Evolutionary conservation across 345 rosid species (phyloP).

Genomic region (Syzygium grande): DNA sequence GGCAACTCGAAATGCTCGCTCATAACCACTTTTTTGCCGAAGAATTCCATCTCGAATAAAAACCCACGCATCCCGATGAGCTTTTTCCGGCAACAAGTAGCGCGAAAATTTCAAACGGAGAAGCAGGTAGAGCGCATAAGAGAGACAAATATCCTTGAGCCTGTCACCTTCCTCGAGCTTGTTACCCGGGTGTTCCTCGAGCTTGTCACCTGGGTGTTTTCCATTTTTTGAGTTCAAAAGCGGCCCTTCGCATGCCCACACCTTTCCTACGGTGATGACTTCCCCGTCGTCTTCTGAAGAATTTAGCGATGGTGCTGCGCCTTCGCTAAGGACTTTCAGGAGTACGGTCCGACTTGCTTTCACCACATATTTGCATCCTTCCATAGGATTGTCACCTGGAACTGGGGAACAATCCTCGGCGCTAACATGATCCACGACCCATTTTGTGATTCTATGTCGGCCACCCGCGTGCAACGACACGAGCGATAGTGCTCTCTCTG

Average conservation of each 20-base stretch:
- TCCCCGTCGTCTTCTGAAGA: neutral
- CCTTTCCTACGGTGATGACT: neutral
- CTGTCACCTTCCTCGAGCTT: neutral
- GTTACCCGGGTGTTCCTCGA: neutral
- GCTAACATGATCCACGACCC: neutral
- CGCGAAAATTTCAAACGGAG: neutral
- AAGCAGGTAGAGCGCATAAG: neutral
- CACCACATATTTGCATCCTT: neutral
- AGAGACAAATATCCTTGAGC: neutral
- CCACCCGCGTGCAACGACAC: neutral
- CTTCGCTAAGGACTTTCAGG: neutral
- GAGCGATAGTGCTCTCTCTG: neutral
- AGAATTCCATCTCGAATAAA: neutral
- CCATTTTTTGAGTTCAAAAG: neutral
- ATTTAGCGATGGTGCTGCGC: neutral
- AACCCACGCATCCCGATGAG: neutral
- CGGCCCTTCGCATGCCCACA: neutral
- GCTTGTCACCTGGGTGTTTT: neutral
- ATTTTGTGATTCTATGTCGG: neutral
- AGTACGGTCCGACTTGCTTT: neutral
- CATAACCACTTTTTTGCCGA: neutral
- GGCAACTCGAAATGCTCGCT: neutral
- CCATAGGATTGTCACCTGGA: neutral
- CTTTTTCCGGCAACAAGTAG: neutral
- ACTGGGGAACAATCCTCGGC: no score